A percentile compares a stretch with the other conserved stretches of the same genome.
phyloP scores from a whole-genome alignment of 1,284 basidiomycete species.

The Salmacisia buchloeana region DNA sequence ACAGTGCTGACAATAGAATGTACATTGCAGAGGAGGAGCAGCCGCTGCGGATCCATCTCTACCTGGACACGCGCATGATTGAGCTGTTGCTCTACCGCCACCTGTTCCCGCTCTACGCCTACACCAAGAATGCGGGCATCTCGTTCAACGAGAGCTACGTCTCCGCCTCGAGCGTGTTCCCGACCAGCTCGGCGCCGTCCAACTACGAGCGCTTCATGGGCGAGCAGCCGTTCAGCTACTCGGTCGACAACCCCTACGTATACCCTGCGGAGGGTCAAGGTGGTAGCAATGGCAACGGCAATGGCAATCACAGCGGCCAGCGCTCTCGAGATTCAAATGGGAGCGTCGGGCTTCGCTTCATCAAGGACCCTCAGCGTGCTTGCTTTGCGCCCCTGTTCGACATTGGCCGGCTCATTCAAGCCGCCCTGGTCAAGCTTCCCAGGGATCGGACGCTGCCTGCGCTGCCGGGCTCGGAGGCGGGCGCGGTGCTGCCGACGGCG shows the following conservation, averaged over 20 bases:
- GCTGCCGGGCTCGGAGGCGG: slow-evolving; percentile 25
- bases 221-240: slow-evolving; percentile 6
- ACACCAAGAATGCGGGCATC: slow-evolving; percentile 6
- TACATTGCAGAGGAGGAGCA: slow-evolving; percentile 16
- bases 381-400: slow-evolving; percentile 30
- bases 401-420: slow-evolving; percentile 21
- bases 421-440: slow-evolving; percentile 22
- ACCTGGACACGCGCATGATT: slow-evolving; percentile 25
- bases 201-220: slow-evolving; percentile 31
- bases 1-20: no score
- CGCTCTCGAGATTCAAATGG: no score
- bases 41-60: slow-evolving; percentile 28
- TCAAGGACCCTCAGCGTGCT: slow-evolving; percentile 26
- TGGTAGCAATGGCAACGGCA: background rate
- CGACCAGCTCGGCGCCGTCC: slow-evolving; percentile 23
- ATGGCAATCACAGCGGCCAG: background rate
- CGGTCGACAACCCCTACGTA: slow-evolving; percentile 3
- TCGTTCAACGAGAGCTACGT: slow-evolving; percentile 24
- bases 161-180: slow-evolving; percentile 11
- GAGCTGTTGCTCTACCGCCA: slow-evolving; percentile 27
- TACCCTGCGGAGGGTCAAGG: background rate
- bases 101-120: slow-evolving; percentile 16
- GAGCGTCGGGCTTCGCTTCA: slow-evolving; percentile 21
- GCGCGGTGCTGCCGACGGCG: slow-evolving; percentile 25
- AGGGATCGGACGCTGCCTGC: slow-evolving; percentile 11